These are phyloP conservation scores for Andrographis paniculata DNA, from an alignment of 305 asterid genomes.

Conservation along the genomic window DNA sequence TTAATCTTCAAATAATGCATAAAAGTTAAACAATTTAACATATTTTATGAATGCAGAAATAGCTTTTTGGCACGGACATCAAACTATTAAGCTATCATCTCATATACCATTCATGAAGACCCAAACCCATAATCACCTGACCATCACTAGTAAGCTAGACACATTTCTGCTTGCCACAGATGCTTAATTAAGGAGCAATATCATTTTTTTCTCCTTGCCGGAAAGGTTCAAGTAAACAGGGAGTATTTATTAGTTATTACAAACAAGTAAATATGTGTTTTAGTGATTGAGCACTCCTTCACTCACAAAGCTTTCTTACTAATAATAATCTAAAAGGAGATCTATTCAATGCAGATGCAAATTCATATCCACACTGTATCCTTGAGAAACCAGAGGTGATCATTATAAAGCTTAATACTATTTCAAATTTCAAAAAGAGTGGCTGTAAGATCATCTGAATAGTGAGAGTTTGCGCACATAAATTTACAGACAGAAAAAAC, in stretches of 20 bases:
- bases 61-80: constrained; percentile 7
- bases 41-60: constrained; percentile 5
- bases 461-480: not conserved
- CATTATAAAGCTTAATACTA: no score
- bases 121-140: not conserved
- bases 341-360: no score
- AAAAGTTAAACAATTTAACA: constrained; percentile 12
- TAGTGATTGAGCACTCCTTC: no score
- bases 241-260: no score
- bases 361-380: no score
- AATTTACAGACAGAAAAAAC: not conserved
- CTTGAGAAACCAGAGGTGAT: no score
- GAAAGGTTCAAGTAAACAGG: not conserved
- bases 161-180: not conserved
- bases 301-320: no score
- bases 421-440: not conserved
- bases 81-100: not conserved
- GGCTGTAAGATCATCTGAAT: not conserved
- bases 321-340: no score
- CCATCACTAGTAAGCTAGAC: not conserved
- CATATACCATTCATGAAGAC: not conserved
- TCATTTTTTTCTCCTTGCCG: not conserved
- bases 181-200: no score
- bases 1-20: constrained; percentile 48
- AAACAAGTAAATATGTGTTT: no score